phyloP scores from a whole-genome alignment of 306 rosid genomes.

The Myrica gale region DNA sequence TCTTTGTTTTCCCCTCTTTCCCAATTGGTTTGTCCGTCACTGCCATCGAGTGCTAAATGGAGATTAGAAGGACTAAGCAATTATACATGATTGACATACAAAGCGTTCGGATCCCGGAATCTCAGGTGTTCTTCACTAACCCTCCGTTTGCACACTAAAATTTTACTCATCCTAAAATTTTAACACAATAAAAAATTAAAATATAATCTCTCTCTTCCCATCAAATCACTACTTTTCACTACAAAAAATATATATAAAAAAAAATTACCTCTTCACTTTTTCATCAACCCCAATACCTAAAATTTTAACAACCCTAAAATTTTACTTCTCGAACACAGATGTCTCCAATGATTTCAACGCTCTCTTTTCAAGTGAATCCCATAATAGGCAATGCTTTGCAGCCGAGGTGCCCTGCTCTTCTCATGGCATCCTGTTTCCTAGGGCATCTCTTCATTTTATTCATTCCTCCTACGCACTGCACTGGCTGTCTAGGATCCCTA shows the following conservation, averaged over 20 bases:
- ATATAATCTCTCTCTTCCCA: too few species aligned
- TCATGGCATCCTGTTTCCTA: constrained; percentile 33
- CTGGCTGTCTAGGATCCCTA: constrained; percentile 30
- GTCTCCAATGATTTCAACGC: constrained; percentile 39
- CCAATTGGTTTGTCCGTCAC: neutral
- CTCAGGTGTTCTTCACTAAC: constrained; percentile 30
- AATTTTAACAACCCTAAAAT: too few species aligned
- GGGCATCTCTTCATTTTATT: constrained; percentile 16
- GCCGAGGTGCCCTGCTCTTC: constrained; percentile 40
- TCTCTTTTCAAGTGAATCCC: constrained; percentile 37
- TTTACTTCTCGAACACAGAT: too few species aligned
- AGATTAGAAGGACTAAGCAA: constrained; percentile 3
- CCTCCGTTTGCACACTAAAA: too few species aligned
- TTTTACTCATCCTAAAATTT: too few species aligned
- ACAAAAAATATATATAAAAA: too few species aligned
- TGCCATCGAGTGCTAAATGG: neutral
- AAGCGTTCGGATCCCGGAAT: neutral
- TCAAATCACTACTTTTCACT: too few species aligned
- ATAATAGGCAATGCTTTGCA: constrained; percentile 13
- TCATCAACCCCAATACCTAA: too few species aligned
- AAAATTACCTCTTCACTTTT: too few species aligned
- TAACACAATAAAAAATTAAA: too few species aligned
- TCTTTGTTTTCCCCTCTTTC: neutral
- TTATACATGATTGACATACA: too few species aligned
- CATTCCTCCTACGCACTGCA: constrained; percentile 26